Evolutionary conservation across 495 filamentous ascomycete genomes (phyloP).

Genomic region (Neurospora sp.): DNA sequence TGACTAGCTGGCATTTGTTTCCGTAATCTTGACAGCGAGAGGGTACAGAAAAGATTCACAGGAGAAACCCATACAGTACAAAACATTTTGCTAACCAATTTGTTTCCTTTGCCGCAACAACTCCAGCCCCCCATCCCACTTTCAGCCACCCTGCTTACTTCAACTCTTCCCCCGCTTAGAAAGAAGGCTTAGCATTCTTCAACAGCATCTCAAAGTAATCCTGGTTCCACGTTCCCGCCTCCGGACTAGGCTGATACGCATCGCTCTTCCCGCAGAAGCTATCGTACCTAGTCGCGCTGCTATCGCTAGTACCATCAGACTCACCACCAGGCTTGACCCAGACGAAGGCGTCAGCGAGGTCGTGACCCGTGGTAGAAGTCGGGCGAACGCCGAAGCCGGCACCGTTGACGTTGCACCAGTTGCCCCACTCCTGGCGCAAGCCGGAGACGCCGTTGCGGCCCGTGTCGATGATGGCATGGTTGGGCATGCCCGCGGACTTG

Average conservation of each 20-base stretch:
- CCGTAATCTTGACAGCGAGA: too few species aligned
- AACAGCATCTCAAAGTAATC: slow-evolving; percentile 64
- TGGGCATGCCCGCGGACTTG: slow-evolving; percentile 50
- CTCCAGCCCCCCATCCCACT: too few species aligned
- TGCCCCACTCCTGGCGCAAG: slow-evolving; percentile 59
- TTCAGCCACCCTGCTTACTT: too few species aligned
- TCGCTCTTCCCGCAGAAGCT: slow-evolving; percentile 56
- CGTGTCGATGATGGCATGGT: slow-evolving; percentile 65
- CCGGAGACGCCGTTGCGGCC: slow-evolving; percentile 60
- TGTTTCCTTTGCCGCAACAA: too few species aligned
- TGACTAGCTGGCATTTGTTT: background rate
- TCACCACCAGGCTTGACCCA: slow-evolving; percentile 83
- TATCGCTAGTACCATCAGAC: slow-evolving; percentile 65
- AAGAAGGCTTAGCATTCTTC: slow-evolving; percentile 54
- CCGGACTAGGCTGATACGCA: slow-evolving; percentile 57
- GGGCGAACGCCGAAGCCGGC: slow-evolving; percentile 67
- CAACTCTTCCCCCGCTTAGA: slow-evolving; percentile 15
- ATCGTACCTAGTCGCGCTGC: slow-evolving; percentile 55
- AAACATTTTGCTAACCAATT: too few species aligned
- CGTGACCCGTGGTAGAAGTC: slow-evolving; percentile 49
- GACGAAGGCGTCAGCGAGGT: slow-evolving; percentile 65
- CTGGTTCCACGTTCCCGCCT: slow-evolving; percentile 74
- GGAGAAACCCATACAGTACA: too few species aligned
- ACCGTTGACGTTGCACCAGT: slow-evolving; percentile 77
- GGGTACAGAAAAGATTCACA: too few species aligned